Evolutionary conservation across 2,329 filamentous ascomycete species (phyloP).

Genomic region (Fulvia fulva): DNA sequence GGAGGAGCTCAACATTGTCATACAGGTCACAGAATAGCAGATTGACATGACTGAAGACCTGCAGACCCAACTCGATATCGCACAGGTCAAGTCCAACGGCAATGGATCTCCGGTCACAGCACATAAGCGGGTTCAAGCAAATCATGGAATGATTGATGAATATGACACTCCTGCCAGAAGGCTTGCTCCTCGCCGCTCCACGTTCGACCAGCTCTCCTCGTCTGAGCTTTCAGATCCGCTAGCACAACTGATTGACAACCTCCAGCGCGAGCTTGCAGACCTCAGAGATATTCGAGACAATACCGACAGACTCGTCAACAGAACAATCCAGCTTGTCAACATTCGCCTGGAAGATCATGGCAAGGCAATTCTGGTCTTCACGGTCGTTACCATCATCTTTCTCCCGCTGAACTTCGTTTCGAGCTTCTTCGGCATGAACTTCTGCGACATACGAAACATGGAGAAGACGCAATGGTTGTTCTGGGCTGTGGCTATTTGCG

Average conservation of each 20-base stretch:
- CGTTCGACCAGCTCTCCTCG: conserved; percentile 38
- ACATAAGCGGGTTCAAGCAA: neutral
- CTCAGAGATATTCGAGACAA: conserved; percentile 41
- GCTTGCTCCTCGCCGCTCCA: conserved; percentile 30
- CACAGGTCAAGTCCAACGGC: neutral
- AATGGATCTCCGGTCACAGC: conserved; percentile 1
- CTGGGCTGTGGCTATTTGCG: conserved; percentile 38
- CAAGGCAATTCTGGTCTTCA: conserved; percentile 44
- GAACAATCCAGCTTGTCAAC: conserved; percentile 44
- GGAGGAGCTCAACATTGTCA: conserved; percentile 44
- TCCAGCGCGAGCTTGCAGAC: conserved; percentile 39
- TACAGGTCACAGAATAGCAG: conserved; percentile 42
- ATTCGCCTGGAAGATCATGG: conserved; percentile 45
- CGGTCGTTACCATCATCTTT: conserved; percentile 43
- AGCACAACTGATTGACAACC: conserved; percentile 39
- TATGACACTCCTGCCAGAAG: conserved; percentile 1
- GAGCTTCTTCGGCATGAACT: conserved; percentile 45
- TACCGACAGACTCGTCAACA: conserved; percentile 41
- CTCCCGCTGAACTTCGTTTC: conserved; percentile 43
- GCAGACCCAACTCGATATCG: conserved; percentile 15
- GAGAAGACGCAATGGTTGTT: conserved; percentile 37
- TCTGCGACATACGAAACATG: conserved; percentile 40
- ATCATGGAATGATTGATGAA: conserved; percentile 8
- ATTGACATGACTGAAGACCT: conserved; percentile 36
- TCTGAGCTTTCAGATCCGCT: conserved; percentile 36